These are phyloP conservation scores for Cutaneotrichosporon cyanovorans DNA, from an alignment of 1,284 basidiomycete genomes.

Conservation along the genomic window DNA sequence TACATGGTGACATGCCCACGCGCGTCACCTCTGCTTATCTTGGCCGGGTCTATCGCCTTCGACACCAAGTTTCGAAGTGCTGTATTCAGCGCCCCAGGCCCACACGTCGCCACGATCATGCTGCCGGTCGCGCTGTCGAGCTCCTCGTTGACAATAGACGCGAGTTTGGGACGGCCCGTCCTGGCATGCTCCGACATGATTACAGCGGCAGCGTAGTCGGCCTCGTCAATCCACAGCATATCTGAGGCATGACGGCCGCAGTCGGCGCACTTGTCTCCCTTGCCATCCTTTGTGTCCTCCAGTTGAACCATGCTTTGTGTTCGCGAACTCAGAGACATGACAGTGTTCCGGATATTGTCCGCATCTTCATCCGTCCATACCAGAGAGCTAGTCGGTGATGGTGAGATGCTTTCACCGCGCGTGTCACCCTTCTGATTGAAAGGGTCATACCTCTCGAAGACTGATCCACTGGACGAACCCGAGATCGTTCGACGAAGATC, in stretches of 20 bases:
- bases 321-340: no score
- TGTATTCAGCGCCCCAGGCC: constrained; percentile 63
- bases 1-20: constrained; percentile 57
- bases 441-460: no score
- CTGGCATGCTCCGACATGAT: constrained; percentile 63
- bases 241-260: neutral
- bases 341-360: no score
- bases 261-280: neutral
- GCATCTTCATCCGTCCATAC: no score
- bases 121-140: constrained; percentile 54
- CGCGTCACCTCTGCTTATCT: constrained; percentile 56
- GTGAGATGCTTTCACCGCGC: no score
- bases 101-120: constrained; percentile 68
- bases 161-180: constrained; percentile 66
- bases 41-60: constrained; percentile 55
- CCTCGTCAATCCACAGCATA: constrained; percentile 56
- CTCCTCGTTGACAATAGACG: constrained; percentile 61
- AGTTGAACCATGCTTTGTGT: constrained; percentile 42
- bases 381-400: no score
- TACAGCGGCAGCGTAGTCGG: constrained; percentile 61
- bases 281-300: constrained; percentile 16
- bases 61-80: constrained; percentile 63
- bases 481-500: no score
- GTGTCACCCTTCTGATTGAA: no score
- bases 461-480: no score